Evolutionary conservation across 345 rosid species (phyloP), one percentile per base, ranked within the genome.

Genomic region (Erodium maritimum): DNA sequence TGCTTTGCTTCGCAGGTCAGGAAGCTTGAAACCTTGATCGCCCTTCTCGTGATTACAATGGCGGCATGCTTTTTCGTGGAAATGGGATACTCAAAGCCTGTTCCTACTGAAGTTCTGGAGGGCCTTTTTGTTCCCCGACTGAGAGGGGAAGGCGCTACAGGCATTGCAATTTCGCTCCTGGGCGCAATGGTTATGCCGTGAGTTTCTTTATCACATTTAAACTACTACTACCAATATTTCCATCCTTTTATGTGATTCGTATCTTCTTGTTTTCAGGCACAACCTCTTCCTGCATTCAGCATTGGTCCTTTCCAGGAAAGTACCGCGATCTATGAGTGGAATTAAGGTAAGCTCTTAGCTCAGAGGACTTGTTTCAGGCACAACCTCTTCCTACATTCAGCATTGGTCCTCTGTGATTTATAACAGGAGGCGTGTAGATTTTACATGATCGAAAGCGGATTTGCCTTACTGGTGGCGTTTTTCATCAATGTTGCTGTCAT

Each of bases 141-240:
- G 25, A 87, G 82, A 77, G 99, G 96, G 76, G 68, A 85, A 68
- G 98, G 95, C 22, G 98, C 96, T 19, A 80, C 89, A 52, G 98
- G 93, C 59, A 84, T 88, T 58, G 95, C 98, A 4, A 91, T 86
- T 62, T 91, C 98, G 58, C 85, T 91, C 54, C 90, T 91, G 1
- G 98, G 96, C 45, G 96, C 96, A 60, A 88, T 88, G 95, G 88
- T 91, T 67, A 91, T 89, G 96, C 94, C 96, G 96, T 91, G 78
- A 19, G 99, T 69, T 65, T 52, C 50, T 59, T 42, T 20, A 14
- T 59, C 13, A 1, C 21, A 33, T 25, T 9, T 54, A 21, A 21
- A 12, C 29, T 21, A 56, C 14, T 25, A 21, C 5, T 1, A 3
- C 17, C 50, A 22, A 18, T 17, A 2, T 13, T 34, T 34, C 4